Evolutionary conservation across 139 green algal genomes (phyloP).

Genomic region (Asterochloris erici): DNA sequence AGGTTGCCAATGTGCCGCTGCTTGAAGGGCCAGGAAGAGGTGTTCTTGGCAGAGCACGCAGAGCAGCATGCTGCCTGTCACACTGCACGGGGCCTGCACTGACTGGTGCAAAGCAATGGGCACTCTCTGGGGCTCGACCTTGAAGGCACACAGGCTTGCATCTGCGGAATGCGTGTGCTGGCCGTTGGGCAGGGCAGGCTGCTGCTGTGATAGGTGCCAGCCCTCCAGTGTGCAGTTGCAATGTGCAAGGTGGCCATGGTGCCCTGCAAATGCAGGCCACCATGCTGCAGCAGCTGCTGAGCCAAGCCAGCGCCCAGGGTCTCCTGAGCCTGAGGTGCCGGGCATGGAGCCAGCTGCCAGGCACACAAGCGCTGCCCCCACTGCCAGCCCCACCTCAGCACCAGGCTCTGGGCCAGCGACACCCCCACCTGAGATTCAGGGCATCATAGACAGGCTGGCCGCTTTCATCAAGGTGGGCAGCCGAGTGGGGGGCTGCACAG

Average conservation of each 20-base stretch:
- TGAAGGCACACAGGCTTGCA: not conserved
- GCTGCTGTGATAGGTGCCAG: not conserved
- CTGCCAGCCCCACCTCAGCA: too few relatives aligned
- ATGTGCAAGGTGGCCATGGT: too few relatives aligned
- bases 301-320: not conserved
- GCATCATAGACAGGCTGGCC: conserved; percentile 48
- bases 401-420: not conserved
- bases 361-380: too few relatives aligned
- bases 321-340: not conserved
- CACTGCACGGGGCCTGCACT: too few relatives aligned
- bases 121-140: not conserved
- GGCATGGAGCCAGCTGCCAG: not conserved
- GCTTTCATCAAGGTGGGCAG: conserved; percentile 40
- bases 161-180: not conserved
- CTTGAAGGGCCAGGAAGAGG: too few relatives aligned
- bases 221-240: not conserved
- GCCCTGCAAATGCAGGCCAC: not conserved
- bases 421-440: conserved; percentile 24
- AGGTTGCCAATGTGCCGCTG: too few relatives aligned
- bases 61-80: too few relatives aligned
- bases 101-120: not conserved
- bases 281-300: not conserved
- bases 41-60: too few relatives aligned
- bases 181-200: too few relatives aligned
- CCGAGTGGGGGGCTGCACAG: too few relatives aligned